These are phyloP conservation scores for Entomortierella chlamydospora DNA, from an alignment of 192 early-diverging fungal genomes.

Conservation along the genomic window DNA sequence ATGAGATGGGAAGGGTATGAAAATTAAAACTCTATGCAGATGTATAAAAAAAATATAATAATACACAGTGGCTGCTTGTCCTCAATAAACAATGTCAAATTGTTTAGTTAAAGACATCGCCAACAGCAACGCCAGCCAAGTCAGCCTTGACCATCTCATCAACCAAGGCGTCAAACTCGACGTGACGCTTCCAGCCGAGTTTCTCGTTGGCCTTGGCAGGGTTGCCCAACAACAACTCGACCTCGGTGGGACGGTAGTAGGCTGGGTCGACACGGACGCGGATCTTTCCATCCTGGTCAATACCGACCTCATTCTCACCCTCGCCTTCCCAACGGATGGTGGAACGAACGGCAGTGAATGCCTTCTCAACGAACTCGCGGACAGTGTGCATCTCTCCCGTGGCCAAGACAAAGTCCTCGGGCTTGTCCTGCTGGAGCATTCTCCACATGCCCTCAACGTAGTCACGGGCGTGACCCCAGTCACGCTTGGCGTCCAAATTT, in stretches of 20 bases:
- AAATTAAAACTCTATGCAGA: conserved; percentile 12
- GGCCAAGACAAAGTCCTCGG: conserved; percentile 79
- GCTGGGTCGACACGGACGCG: conserved; percentile 72
- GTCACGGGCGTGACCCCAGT: conserved; percentile 85
- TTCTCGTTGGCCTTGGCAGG: conserved; percentile 73
- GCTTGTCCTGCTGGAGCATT: conserved; percentile 79
- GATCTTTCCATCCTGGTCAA: conserved; percentile 60
- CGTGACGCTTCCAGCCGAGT: conserved; percentile 76
- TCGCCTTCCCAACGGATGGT: conserved; percentile 74
- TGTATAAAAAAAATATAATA: conserved; percentile 1
- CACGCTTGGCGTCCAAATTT: conserved; percentile 82
- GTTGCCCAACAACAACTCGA: conserved; percentile 77
- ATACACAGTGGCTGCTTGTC: not conserved
- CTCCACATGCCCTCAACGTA: conserved; percentile 85
- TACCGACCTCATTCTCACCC: conserved; percentile 70
- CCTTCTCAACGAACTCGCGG: conserved; percentile 78
- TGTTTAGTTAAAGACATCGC: conserved; percentile 35
- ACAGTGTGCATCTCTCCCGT: conserved; percentile 87
- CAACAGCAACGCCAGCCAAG: conserved; percentile 55
- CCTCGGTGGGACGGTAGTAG: conserved; percentile 84
- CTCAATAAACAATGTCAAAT: not conserved
- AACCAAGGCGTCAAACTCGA: conserved; percentile 74
- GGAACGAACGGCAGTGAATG: conserved; percentile 67
- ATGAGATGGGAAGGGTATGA: not conserved
- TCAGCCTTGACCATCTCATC: conserved; percentile 74